These are phyloP conservation scores for Aspergillus fumigatiaffinis DNA, from an alignment of 2,329 filamentous ascomycete species.

Conservation along the genomic window DNA sequence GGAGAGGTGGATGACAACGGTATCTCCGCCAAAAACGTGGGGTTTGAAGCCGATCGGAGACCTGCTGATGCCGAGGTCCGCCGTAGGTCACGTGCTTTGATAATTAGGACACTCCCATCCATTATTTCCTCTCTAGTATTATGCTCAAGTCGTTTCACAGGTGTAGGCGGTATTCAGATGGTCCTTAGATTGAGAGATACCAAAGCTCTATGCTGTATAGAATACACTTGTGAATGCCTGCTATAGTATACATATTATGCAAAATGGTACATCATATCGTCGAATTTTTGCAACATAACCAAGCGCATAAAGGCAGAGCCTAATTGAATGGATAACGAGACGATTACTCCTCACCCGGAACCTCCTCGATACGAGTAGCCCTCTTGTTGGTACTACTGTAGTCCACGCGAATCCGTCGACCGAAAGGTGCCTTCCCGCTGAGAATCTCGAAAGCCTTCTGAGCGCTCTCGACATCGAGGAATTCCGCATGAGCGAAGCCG, in stretches of 20 bases:
- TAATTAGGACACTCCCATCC: neutral
- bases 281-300: neutral
- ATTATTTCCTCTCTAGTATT: neutral
- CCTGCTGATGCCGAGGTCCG: constrained; percentile 18
- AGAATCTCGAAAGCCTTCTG: constrained; percentile 56
- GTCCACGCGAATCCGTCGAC: constrained; percentile 63
- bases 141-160: neutral
- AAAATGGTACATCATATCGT: neutral
- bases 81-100: constrained; percentile 16
- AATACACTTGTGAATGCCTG: neutral
- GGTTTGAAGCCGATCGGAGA: constrained; percentile 19
- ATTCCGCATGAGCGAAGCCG: constrained; percentile 83
- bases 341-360: neutral
- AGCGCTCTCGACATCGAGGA: constrained; percentile 65
- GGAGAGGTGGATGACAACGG: neutral
- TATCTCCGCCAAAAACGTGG: constrained; percentile 19
- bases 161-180: neutral
- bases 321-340: neutral
- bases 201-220: neutral
- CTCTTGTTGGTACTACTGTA: constrained; percentile 43
- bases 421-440: constrained; percentile 57
- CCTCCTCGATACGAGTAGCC: neutral
- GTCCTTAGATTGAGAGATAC: neutral
- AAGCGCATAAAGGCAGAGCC: neutral
- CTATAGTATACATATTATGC: neutral